These are phyloP conservation scores for Pythium oligandrum DNA, from an alignment of 352 stramenopile genomes.

Conservation along the genomic window DNA sequence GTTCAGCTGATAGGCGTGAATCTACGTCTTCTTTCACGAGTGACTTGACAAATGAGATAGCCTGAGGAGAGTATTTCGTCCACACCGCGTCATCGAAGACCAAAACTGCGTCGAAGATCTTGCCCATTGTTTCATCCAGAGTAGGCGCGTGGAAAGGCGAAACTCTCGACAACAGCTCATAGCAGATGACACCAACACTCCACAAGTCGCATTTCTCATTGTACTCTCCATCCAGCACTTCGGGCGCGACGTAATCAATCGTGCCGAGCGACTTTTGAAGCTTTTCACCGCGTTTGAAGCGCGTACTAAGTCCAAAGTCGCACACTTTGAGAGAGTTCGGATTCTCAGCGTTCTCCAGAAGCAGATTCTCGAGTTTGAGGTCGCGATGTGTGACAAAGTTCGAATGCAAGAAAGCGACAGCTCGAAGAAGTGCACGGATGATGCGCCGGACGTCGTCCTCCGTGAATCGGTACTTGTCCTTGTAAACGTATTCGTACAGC, in stretches of 20 bases:
- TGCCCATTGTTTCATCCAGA: slow-evolving; percentile 75
- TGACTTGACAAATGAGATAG: slow-evolving; percentile 78
- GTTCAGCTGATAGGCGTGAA: slow-evolving; percentile 47
- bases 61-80: slow-evolving; percentile 51
- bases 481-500: slow-evolving; percentile 74
- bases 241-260: slow-evolving; percentile 79
- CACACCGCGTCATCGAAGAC: slow-evolving; percentile 68
- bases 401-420: slow-evolving; percentile 65
- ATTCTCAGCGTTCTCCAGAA: slow-evolving; percentile 64
- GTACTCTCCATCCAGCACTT: slow-evolving; percentile 81
- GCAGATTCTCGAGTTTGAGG: slow-evolving; percentile 79
- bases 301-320: slow-evolving; percentile 77
- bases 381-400: slow-evolving; percentile 80
- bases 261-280: slow-evolving; percentile 70
- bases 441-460: slow-evolving; percentile 66
- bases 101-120: slow-evolving; percentile 76
- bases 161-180: slow-evolving; percentile 58
- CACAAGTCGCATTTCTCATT: slow-evolving; percentile 80
- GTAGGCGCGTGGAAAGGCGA: slow-evolving; percentile 69
- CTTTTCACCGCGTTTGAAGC: slow-evolving; percentile 68
- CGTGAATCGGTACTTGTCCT: slow-evolving; percentile 49
- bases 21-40: slow-evolving; percentile 74
- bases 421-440: slow-evolving; percentile 52
- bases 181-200: slow-evolving; percentile 79
- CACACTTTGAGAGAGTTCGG: slow-evolving; percentile 72